Evolutionary conservation across 2,329 filamentous ascomycete species (phyloP).

Genomic region (Nannizziopsis barbatae): DNA sequence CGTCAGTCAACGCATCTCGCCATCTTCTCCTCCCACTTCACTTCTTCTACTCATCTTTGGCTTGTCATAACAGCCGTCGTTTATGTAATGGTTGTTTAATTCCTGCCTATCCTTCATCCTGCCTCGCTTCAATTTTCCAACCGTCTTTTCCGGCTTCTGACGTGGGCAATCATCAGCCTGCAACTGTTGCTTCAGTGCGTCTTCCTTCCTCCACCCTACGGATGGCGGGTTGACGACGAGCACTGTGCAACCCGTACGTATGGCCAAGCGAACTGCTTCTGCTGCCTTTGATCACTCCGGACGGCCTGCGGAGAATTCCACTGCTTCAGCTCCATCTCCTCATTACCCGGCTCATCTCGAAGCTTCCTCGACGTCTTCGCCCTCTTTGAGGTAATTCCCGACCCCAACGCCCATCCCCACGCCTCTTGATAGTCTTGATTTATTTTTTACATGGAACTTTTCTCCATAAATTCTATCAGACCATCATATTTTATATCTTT

Average conservation of each 20-base stretch:
- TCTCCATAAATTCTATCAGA: background rate
- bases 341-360: slow-evolving; percentile 21
- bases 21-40: too few species aligned
- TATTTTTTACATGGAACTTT: background rate
- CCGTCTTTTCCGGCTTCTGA: slow-evolving; percentile 1
- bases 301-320: slow-evolving; percentile 25
- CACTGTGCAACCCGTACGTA: slow-evolving; percentile 29
- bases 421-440: slow-evolving; percentile 6
- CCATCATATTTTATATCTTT: too few species aligned
- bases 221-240: slow-evolving; percentile 34
- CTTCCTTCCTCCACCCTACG: slow-evolving; percentile 22
- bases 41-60: too few species aligned
- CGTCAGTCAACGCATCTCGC: too few species aligned
- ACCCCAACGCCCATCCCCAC: slow-evolving; percentile 11
- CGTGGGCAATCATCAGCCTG: slow-evolving; percentile 10
- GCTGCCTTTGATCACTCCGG: slow-evolving; percentile 30
- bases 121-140: background rate
- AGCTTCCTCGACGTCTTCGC: slow-evolving; percentile 20
- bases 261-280: slow-evolving; percentile 38
- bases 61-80: too few species aligned
- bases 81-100: too few species aligned
- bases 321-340: slow-evolving; percentile 21
- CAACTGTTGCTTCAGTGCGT: slow-evolving; percentile 9
- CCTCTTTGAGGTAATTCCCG: slow-evolving; percentile 30
- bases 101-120: too few species aligned